Conservation (phyloP, 2,329 filamentous ascomycete genomes). For the Tolypocladium guangdongense region DNA sequence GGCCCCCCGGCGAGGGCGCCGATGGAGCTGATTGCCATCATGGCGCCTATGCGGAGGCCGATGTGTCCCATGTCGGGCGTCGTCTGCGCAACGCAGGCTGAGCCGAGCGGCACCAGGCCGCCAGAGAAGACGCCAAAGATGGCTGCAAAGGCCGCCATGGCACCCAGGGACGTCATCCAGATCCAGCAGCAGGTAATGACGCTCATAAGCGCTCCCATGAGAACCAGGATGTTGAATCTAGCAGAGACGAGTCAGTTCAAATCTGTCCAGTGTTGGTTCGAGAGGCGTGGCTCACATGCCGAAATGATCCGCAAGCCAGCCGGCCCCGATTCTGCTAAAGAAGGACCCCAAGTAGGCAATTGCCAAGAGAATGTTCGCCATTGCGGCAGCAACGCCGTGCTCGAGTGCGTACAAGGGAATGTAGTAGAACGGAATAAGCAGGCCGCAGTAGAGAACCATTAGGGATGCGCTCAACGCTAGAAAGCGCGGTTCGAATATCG, state of each 20-base stretch:
- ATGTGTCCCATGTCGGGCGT: constrained; percentile 16
- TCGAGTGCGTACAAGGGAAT: constrained; percentile 40
- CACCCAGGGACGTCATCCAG: constrained; percentile 8
- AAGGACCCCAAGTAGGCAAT: constrained; percentile 49
- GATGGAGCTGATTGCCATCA: constrained; percentile 19
- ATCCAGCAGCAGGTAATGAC: constrained; percentile 20
- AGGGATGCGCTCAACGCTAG: constrained; percentile 10
- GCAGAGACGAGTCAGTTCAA: not conserved
- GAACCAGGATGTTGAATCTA: constrained; percentile 29
- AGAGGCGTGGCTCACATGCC: constrained; percentile 22
- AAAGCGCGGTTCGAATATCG: constrained; percentile 13
- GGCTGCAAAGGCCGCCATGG: constrained; percentile 12
- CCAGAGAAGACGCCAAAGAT: constrained; percentile 19
- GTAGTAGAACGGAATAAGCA: constrained; percentile 19
- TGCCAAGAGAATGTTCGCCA: constrained; percentile 50
- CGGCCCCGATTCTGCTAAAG: constrained; percentile 39
- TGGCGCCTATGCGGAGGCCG: constrained; percentile 18
- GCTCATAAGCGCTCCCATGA: constrained; percentile 11
- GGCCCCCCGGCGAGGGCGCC: constrained; percentile 14
- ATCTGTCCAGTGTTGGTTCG: not conserved
- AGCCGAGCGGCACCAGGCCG: constrained; percentile 21
- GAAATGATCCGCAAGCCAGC: constrained; percentile 37
- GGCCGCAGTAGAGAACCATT: constrained; percentile 16
- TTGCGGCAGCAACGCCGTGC: constrained; percentile 30
- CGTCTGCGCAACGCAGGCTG: constrained; percentile 20